These are phyloP conservation scores for Tetrapisispora phaffii DNA, from an alignment of 805 yeast species.

Conservation along the genomic window DNA sequence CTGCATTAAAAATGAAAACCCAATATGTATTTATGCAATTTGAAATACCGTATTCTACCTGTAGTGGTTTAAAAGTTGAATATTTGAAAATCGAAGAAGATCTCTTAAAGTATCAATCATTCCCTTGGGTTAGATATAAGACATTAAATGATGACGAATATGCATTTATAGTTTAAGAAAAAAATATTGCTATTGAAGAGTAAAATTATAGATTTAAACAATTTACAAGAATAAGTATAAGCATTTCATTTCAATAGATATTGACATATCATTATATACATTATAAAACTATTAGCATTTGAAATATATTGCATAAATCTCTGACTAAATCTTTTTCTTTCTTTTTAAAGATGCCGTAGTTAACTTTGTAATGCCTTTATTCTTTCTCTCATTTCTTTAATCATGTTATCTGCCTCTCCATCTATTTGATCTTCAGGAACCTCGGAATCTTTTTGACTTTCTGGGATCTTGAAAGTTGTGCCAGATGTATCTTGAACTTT, in stretches of 20 bases:
- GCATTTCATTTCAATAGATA: background rate
- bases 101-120: conserved; percentile 50
- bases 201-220: background rate
- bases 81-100: conserved; percentile 59
- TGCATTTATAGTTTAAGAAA: conserved; percentile 17
- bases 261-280: too few relatives aligned
- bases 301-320: too few relatives aligned
- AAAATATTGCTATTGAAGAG: background rate
- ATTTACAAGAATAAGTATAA: background rate
- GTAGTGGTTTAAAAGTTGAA: conserved; percentile 57
- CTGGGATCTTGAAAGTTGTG: conserved; percentile 5
- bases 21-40: conserved; percentile 41
- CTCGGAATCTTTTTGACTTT: conserved; percentile 17
- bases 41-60: conserved; percentile 53
- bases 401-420: conserved; percentile 63
- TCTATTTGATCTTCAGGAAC: conserved; percentile 37
- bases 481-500: conserved; percentile 32
- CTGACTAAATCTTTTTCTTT: background rate
- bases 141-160: conserved; percentile 35
- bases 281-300: too few relatives aligned
- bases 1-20: conserved; percentile 11
- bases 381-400: conserved; percentile 83
- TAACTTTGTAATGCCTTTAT: conserved; percentile 62
- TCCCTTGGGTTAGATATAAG: conserved; percentile 70
- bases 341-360: background rate